Evolutionary conservation across 2,329 filamentous ascomycete species (phyloP).

Genomic region (Colletotrichum liaoningense): DNA sequence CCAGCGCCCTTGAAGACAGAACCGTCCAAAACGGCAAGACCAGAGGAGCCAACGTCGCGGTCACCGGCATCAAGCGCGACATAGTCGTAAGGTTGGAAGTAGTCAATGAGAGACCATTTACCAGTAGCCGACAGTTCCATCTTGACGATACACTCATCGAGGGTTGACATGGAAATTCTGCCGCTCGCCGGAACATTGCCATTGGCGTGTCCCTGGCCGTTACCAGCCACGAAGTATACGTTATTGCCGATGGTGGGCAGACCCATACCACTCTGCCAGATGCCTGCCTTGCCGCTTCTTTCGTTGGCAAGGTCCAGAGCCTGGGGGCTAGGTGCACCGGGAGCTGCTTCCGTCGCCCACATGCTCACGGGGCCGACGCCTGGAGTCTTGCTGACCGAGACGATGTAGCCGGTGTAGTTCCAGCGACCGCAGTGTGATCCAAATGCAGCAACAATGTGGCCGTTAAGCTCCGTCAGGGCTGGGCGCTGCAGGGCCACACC

Average conservation of each 20-base stretch:
- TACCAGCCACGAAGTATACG: constrained; percentile 42
- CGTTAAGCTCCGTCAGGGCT: constrained; percentile 46
- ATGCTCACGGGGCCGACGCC: constrained; percentile 45
- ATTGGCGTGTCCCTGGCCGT: constrained; percentile 47
- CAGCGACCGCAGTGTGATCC: constrained; percentile 60
- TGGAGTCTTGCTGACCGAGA: constrained; percentile 45
- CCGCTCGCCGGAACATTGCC: constrained; percentile 49
- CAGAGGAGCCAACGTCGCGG: constrained; percentile 51
- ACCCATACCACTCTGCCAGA: constrained; percentile 51
- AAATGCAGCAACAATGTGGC: constrained; percentile 57
- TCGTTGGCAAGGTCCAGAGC: constrained; percentile 27
- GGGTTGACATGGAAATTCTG: constrained; percentile 43
- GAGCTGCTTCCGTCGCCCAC: constrained; percentile 42
- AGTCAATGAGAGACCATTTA: constrained; percentile 45
- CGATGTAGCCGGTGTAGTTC: constrained; percentile 53
- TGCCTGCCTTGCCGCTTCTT: constrained; percentile 47
- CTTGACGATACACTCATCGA: constrained; percentile 47
- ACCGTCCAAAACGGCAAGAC: constrained; percentile 48
- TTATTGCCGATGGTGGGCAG: constrained; percentile 43
- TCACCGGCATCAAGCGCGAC: constrained; percentile 50
- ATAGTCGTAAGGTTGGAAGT: constrained; percentile 56
- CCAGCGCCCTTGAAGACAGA: constrained; percentile 47
- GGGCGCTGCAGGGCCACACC: constrained; percentile 58
- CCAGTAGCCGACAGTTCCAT: constrained; percentile 41
- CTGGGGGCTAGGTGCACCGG: constrained; percentile 47